Percentiles rank a stretch among this genome's conserved stretches.
Evolutionary conservation across 2,329 filamentous ascomycete species (phyloP).

Genomic region (Exophiala lecanii-corni): DNA sequence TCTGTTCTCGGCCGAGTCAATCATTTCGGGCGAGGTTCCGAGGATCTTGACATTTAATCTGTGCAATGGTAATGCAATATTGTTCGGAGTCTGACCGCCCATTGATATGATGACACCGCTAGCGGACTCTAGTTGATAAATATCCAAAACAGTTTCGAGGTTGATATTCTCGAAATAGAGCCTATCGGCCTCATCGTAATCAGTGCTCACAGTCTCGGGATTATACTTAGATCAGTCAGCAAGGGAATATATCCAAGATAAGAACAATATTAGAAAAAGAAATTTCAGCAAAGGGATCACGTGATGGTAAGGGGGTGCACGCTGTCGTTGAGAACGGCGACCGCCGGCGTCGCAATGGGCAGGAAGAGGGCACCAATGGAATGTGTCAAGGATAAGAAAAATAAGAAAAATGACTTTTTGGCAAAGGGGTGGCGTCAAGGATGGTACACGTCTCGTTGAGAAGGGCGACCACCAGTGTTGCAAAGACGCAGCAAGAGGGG

Average conservation of each 20-base stretch:
- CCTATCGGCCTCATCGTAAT: constrained; percentile 90
- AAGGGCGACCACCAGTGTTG: too few species aligned
- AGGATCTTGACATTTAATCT: constrained; percentile 87
- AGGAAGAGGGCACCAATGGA: too few species aligned
- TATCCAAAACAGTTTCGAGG: constrained; percentile 83
- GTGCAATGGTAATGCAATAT: constrained; percentile 86
- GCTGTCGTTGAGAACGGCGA: too few species aligned
- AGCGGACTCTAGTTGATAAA: constrained; percentile 81
- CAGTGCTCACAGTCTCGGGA: constrained; percentile 82
- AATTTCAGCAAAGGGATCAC: too few species aligned
- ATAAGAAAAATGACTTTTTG: background rate
- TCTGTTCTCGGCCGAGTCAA: constrained; percentile 92
- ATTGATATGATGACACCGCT: constrained; percentile 88
- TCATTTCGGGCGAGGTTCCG: constrained; percentile 97
- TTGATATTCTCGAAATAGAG: constrained; percentile 97
- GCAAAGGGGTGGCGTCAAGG: too few species aligned
- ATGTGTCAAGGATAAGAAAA: constrained; percentile 1
- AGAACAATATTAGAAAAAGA: background rate
- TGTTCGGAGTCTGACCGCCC: constrained; percentile 97
- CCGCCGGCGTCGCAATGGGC: too few species aligned
- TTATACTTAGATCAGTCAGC: too few species aligned
- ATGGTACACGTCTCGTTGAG: too few species aligned
- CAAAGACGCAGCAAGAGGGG: too few species aligned
- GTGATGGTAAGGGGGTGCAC: too few species aligned
- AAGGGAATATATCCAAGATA: constrained; percentile 3